These are phyloP conservation scores for Ceratocystis ficicola DNA, from an alignment of 2,329 filamentous ascomycete genomes.

Conservation along the genomic window DNA sequence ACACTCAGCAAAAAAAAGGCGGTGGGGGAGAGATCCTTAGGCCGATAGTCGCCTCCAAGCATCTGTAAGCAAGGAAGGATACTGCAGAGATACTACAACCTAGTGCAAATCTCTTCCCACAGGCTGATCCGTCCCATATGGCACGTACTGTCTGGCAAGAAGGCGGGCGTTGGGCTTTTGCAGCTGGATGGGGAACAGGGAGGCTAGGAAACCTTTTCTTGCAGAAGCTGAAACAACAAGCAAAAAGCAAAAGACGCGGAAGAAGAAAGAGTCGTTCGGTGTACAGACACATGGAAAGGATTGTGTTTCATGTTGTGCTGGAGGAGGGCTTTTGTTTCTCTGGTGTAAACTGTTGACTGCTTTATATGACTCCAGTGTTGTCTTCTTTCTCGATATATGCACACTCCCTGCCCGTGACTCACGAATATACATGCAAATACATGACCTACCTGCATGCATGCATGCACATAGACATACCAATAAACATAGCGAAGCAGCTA, in stretches of 20 bases:
- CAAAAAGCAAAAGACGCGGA: neutral
- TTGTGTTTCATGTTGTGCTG: slow-evolving; percentile 4
- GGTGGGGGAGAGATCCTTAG: neutral
- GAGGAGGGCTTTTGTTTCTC: neutral
- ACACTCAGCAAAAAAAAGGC: neutral
- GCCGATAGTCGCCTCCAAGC: neutral
- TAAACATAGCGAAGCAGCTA: neutral
- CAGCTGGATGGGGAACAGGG: too few species aligned
- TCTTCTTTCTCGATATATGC: neutral
- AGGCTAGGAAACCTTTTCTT: neutral
- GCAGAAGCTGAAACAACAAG: slow-evolving; percentile 8
- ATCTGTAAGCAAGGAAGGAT: too few species aligned
- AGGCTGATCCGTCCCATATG: too few species aligned
- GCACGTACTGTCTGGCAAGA: too few species aligned
- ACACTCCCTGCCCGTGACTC: slow-evolving; percentile 5
- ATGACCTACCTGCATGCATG: neutral
- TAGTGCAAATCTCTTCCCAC: neutral
- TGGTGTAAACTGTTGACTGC: neutral
- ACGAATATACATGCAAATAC: neutral
- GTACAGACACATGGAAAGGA: slow-evolving; percentile 9
- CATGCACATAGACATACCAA: neutral
- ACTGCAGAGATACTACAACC: neutral
- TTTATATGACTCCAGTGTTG: neutral
- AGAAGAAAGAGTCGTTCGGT: neutral
- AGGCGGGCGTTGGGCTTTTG: too few species aligned